phyloP scores from a whole-genome alignment of 1,139 yeast species.

The Kurtzmaniella quercitrusa region DNA sequence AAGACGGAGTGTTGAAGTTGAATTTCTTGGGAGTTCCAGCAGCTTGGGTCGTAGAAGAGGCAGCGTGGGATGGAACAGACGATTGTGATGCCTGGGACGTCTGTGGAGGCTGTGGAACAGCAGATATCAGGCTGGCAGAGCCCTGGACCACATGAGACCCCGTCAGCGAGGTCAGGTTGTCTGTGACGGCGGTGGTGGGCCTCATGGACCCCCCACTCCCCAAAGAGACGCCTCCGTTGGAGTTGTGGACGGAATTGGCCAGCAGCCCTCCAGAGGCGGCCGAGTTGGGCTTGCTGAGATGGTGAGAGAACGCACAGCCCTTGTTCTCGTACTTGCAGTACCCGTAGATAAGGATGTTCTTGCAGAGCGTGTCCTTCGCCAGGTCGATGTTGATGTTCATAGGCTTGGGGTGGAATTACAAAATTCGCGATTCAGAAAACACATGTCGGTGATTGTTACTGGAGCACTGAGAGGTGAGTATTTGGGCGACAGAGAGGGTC shows the following conservation, averaged over 20 bases:
- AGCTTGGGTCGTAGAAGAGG: background rate
- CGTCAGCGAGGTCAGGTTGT: background rate
- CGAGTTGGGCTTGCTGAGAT: constrained; percentile 11
- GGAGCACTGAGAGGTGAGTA: constrained; percentile 61
- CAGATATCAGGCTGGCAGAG: background rate
- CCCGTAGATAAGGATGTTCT: constrained; percentile 82
- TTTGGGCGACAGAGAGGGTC: background rate
- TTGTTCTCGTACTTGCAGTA: constrained; percentile 85
- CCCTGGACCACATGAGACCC: background rate
- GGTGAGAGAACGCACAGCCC: constrained; percentile 83
- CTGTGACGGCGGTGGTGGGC: background rate
- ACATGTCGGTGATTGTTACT: constrained; percentile 41
- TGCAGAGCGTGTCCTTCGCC: constrained; percentile 80
- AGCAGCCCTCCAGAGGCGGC: constrained; percentile 13
- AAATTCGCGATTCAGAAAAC: background rate
- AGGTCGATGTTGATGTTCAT: constrained; percentile 45
- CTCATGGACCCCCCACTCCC: background rate
- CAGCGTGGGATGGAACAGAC: background rate
- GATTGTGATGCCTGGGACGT: background rate
- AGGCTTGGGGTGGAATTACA: background rate
- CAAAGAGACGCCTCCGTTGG: background rate
- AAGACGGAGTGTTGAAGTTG: constrained; percentile 63
- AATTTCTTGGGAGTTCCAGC: constrained; percentile 19
- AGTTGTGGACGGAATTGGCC: constrained; percentile 1
- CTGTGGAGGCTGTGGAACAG: background rate